A percentile compares a stretch with the other conserved stretches of the same genome.
These are phyloP conservation scores for Chernovozyma aurita DNA, from an alignment of 1,139 yeast species.

Conservation along the genomic window DNA sequence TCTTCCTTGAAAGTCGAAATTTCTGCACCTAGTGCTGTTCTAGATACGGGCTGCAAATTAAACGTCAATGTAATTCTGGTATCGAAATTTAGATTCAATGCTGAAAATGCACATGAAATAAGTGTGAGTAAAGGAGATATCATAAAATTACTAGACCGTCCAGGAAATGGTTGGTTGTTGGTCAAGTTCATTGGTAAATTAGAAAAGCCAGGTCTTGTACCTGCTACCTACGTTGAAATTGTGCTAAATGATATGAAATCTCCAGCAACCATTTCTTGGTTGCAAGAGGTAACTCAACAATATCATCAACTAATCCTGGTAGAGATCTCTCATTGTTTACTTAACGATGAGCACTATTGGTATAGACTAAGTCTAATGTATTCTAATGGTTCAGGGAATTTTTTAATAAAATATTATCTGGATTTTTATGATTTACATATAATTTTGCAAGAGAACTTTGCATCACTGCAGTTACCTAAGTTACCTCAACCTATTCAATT, in stretches of 20 bases:
- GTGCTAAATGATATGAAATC: constrained; percentile 37
- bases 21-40: constrained; percentile 4
- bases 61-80: constrained; percentile 31
- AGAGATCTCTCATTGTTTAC: constrained; percentile 17
- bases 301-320: constrained; percentile 1
- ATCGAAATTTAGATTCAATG: constrained; percentile 30
- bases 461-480: constrained; percentile 28
- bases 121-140: constrained; percentile 36
- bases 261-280: constrained; percentile 37
- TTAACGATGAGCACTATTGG: constrained; percentile 36
- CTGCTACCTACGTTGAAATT: constrained; percentile 42
- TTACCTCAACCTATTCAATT: constrained; percentile 41
- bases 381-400: constrained; percentile 26
- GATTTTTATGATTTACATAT: constrained; percentile 41
- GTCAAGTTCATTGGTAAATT: constrained; percentile 40
- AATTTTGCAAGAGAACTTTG: constrained; percentile 14
- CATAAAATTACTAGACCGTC: constrained; percentile 34
- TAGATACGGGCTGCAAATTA: constrained; percentile 4
- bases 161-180: constrained; percentile 41
- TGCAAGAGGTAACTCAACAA: constrained; percentile 16
- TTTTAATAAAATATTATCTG: constrained; percentile 37
- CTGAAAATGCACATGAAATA: constrained; percentile 33
- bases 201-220: constrained; percentile 34
- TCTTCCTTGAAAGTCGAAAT: constrained; percentile 3
- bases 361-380: constrained; percentile 37